phyloP scores from a whole-genome alignment of 768 basidiomycete species.

The Russula virescens region DNA sequence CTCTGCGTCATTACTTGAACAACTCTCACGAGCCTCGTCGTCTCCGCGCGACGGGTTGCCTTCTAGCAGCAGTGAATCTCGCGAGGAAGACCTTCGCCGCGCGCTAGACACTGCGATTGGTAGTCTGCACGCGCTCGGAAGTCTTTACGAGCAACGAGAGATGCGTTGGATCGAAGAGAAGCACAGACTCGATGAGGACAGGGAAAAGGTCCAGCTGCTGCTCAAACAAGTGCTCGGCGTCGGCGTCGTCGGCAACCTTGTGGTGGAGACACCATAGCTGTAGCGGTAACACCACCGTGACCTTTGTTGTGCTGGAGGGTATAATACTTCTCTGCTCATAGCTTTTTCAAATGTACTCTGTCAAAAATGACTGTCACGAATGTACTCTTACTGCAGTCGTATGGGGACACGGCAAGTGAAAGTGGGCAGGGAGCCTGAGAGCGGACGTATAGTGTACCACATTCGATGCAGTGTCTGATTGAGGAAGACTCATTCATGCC shows the following conservation, averaged over 20 bases:
- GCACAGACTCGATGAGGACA: conserved; percentile 55
- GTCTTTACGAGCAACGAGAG: conserved; percentile 65
- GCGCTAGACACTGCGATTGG: conserved; percentile 64
- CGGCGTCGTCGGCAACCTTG: conserved; percentile 17
- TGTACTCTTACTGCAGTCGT: conserved; percentile 11
- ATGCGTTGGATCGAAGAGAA: conserved; percentile 68
- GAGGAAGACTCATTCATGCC: too few relatives aligned
- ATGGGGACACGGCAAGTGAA: too few relatives aligned
- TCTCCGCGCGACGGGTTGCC: conserved; percentile 54
- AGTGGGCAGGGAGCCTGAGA: too few relatives aligned
- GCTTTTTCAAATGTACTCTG: not conserved
- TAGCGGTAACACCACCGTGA: too few relatives aligned
- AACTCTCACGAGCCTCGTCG: conserved; percentile 36
- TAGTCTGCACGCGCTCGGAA: conserved; percentile 55
- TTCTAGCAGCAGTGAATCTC: conserved; percentile 39
- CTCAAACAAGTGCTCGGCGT: conserved; percentile 54
- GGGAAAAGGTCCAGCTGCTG: conserved; percentile 59
- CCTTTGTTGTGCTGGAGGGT: not conserved
- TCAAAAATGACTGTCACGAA: conserved; percentile 10
- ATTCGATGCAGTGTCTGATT: too few relatives aligned
- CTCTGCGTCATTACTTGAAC: conserved; percentile 46
- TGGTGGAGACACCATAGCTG: conserved; percentile 11
- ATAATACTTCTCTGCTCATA: not conserved
- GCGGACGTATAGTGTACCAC: too few relatives aligned
- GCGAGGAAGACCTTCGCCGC: conserved; percentile 59